Conservation (phyloP, 2,329 filamentous ascomycete species). For the Pseudogymnoascus sp. region DNA sequence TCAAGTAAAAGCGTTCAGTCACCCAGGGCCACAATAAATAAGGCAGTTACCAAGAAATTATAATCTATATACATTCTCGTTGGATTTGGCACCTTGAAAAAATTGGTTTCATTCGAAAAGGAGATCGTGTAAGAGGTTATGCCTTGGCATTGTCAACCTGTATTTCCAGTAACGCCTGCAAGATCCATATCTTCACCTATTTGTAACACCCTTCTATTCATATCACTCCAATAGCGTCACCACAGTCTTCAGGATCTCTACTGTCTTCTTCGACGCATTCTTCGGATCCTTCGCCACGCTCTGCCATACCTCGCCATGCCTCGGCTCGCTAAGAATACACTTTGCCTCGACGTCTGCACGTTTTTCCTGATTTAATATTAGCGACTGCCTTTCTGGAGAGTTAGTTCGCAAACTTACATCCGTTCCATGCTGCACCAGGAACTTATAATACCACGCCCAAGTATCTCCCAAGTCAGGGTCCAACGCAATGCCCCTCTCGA, state of each 20-base stretch:
- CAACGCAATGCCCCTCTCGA: conserved; percentile 85
- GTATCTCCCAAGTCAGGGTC: conserved; percentile 83
- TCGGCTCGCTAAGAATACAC: conserved; percentile 74
- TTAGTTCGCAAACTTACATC: conserved; percentile 38
- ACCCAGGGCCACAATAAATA: not conserved
- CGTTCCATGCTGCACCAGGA: conserved; percentile 83
- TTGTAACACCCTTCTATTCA: not conserved
- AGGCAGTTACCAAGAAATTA: not conserved
- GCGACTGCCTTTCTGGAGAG: conserved; percentile 8
- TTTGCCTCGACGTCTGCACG: conserved; percentile 73
- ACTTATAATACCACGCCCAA: conserved; percentile 98
- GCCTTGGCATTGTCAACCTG: not conserved
- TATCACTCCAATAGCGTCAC: conserved; percentile 37
- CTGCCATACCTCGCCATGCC: conserved; percentile 91
- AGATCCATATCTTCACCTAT: not conserved
- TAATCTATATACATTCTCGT: not conserved
- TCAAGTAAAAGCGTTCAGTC: no score
- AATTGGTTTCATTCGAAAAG: not conserved
- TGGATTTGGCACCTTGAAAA: not conserved
- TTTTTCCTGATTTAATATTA: conserved; percentile 55
- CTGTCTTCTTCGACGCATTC: conserved; percentile 64
- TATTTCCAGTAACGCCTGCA: conserved; percentile 1
- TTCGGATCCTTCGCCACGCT: conserved; percentile 72
- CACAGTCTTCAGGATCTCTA: conserved; percentile 77
- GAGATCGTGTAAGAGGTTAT: not conserved